Conservation (phyloP, 1,139 yeast genomes). For the Hanseniaspora gamundiae region DNA sequence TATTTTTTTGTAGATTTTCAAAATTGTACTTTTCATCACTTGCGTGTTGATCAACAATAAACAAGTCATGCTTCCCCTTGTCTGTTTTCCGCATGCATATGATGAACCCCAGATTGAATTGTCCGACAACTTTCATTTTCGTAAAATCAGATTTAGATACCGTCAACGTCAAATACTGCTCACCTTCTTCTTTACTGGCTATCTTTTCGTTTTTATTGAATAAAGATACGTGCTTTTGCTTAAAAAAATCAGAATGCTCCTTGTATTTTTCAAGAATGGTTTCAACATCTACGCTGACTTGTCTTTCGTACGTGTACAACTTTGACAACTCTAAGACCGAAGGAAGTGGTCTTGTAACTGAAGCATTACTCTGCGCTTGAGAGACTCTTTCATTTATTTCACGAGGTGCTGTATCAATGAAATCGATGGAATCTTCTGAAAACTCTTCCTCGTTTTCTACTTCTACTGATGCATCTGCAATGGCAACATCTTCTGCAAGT, state of each 20-base stretch:
- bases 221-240: slow-evolving; percentile 8
- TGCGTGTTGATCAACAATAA: slow-evolving; percentile 94
- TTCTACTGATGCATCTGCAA: neutral
- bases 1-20: slow-evolving; percentile 49
- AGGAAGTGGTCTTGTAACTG: neutral
- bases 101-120: slow-evolving; percentile 85
- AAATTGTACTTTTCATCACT: slow-evolving; percentile 90
- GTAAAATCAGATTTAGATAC: slow-evolving; percentile 54
- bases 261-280: neutral
- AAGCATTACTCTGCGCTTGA: too few species aligned
- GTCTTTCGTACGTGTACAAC: neutral
- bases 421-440: neutral
- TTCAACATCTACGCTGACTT: neutral
- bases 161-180: slow-evolving; percentile 38
- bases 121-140: slow-evolving; percentile 74
- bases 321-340: neutral
- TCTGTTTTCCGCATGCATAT: slow-evolving; percentile 41
- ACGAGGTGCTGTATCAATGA: neutral
- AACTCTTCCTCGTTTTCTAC: neutral
- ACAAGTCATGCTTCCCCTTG: slow-evolving; percentile 38
- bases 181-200: slow-evolving; percentile 38
- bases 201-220: slow-evolving; percentile 16
- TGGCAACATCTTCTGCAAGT: neutral
- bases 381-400: neutral
- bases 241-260: neutral